A percentile compares a stretch with the other conserved stretches of the same genome.
Evolutionary conservation across 176 grass and related monocot genomes (phyloP).

Genomic region (Eremochloa ophiuroides): DNA sequence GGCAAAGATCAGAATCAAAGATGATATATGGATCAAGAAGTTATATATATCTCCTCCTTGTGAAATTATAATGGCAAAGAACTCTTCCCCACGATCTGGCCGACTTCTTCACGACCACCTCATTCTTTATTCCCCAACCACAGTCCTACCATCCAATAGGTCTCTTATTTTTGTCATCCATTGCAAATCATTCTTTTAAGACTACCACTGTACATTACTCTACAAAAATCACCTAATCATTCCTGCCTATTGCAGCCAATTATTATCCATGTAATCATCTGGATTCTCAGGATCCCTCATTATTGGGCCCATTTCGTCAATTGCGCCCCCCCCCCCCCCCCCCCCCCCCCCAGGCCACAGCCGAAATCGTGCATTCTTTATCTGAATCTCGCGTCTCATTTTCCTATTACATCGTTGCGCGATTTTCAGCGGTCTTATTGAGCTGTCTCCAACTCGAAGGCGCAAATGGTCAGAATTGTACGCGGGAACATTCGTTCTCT

Average conservation of each 20-base stretch:
- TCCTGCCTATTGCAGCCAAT: neutral
- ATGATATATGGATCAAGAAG: too few relatives aligned
- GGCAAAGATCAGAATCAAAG: conserved; percentile 53
- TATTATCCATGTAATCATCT: conserved; percentile 4
- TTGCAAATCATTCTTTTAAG: conserved; percentile 14
- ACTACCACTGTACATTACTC: conserved; percentile 25
- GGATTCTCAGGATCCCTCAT: conserved; percentile 12
- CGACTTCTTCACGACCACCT: conserved; percentile 34
- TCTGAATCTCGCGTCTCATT: conserved; percentile 12
- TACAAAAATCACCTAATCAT: conserved; percentile 30
- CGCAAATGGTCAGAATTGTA: conserved; percentile 42
- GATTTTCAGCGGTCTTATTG: conserved; percentile 9
- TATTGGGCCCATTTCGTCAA: neutral
- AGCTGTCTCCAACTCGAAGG: conserved; percentile 50
- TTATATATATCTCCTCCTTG: neutral
- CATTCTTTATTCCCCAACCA: conserved; percentile 29
- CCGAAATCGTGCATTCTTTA: neutral
- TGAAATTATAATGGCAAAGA: conserved; percentile 32
- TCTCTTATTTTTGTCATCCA: conserved; percentile 9
- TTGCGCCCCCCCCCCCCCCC: too few relatives aligned
- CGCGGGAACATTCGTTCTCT: conserved; percentile 41
- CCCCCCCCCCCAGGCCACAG: too few relatives aligned
- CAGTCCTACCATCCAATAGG: conserved; percentile 33
- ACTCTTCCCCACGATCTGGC: conserved; percentile 57
- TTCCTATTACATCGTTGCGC: conserved; percentile 12